Conservation (phyloP, 345 rosid species). For the Eucalyptus urophylla region DNA sequence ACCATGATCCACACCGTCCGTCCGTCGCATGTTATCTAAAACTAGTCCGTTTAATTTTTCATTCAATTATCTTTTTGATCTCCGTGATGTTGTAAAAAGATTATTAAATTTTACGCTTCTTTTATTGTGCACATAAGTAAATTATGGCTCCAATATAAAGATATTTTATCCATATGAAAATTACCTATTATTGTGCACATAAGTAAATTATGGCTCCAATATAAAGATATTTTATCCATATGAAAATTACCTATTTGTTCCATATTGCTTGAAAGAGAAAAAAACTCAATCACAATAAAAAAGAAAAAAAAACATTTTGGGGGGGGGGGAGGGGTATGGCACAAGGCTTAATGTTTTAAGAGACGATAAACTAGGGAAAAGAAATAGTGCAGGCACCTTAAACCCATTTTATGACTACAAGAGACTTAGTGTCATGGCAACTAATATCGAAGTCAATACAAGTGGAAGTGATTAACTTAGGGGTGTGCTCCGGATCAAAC, state of each 20-base stretch:
- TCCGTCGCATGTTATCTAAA: background rate
- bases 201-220: accelerated
- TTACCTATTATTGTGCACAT: background rate
- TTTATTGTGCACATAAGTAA: no score
- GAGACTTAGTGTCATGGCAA: background rate
- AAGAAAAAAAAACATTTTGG: background rate
- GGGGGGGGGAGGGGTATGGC: accelerated
- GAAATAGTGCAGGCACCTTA: background rate
- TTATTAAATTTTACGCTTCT: background rate
- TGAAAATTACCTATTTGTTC: accelerated
- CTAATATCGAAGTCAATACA: accelerated
- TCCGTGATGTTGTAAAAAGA: background rate
- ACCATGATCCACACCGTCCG: background rate
- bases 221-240: background rate
- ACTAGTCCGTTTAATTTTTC: background rate
- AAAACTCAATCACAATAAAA: background rate
- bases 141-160: accelerated
- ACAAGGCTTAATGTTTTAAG: background rate
- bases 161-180: background rate
- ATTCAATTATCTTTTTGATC: accelerated
- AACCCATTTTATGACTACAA: background rate
- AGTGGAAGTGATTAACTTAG: background rate
- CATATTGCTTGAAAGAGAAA: accelerated
- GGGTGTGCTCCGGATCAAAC: accelerated
- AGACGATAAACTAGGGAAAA: accelerated